A percentile compares a stretch with the other conserved stretches of the same genome.
Conservation (phyloP, 768 basidiomycete species). For the Kondoa subrosea region DNA sequence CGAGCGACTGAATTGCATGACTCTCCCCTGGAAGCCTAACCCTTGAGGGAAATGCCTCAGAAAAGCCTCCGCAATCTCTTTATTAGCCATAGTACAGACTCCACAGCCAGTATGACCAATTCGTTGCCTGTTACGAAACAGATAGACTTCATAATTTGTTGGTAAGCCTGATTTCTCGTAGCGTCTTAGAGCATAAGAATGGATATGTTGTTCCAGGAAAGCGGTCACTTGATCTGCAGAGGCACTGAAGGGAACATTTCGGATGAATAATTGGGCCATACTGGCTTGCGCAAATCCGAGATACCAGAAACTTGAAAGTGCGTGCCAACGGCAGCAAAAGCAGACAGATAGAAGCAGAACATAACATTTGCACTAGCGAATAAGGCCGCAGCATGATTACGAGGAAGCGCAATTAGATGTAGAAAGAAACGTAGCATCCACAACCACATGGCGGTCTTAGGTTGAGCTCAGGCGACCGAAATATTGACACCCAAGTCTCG, state of each 20-base stretch:
- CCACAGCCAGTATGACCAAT: not conserved
- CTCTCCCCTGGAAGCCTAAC: not conserved
- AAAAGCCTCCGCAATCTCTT: not conserved
- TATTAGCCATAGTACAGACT: not conserved
- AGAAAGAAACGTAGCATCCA: too few relatives aligned
- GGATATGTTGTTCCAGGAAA: not conserved
- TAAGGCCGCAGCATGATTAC: too few relatives aligned
- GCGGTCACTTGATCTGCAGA: not conserved
- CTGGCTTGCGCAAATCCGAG: too few relatives aligned
- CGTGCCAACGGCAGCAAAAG: too few relatives aligned
- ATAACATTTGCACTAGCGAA: too few relatives aligned
- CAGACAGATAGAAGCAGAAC: too few relatives aligned
- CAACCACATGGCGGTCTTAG: too few relatives aligned
- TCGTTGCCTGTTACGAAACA: not conserved
- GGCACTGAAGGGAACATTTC: not conserved
- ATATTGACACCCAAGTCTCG: too few relatives aligned
- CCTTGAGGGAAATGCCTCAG: not conserved
- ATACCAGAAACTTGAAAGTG: too few relatives aligned
- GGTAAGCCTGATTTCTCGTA: not conserved
- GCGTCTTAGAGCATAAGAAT: not conserved
- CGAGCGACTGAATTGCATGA: not conserved
- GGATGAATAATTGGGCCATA: too few relatives aligned
- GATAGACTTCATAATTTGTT: not conserved
- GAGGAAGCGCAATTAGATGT: too few relatives aligned
- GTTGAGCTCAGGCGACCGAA: too few relatives aligned